A percentile compares a stretch with the other conserved stretches of the same genome.
These are phyloP conservation scores for Globisporangium sylvaticum DNA, from an alignment of 352 stramenopile genomes.

Conservation along the genomic window DNA sequence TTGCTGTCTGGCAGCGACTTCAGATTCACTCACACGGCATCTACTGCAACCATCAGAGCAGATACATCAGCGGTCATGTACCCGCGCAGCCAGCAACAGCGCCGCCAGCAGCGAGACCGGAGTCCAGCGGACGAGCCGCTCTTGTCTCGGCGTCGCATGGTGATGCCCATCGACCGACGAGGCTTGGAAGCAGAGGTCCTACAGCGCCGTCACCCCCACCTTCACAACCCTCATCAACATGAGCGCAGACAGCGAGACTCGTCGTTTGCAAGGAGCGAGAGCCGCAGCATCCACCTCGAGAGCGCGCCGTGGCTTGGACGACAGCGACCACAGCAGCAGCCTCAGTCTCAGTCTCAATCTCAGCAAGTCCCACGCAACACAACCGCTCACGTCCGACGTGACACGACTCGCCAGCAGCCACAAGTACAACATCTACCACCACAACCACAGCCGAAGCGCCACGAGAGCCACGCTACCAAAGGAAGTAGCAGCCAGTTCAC, in stretches of 20 bases:
- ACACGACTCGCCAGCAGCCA: neutral
- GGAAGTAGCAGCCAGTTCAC: constrained; percentile 7
- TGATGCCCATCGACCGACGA: neutral
- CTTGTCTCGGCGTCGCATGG: neutral
- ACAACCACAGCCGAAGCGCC: neutral
- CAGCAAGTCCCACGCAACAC: neutral
- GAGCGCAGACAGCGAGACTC: neutral
- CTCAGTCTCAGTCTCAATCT: neutral
- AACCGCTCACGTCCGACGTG: neutral
- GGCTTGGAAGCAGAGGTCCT: neutral
- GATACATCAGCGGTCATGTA: neutral
- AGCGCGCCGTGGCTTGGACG: constrained; percentile 15
- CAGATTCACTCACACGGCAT: neutral
- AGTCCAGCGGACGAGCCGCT: neutral
- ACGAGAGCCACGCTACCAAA: constrained; percentile 3
- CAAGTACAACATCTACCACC: neutral
- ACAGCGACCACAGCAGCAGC: neutral
- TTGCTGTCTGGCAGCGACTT: neutral
- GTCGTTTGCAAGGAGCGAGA: neutral
- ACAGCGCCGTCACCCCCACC: neutral
- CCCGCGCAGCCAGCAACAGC: neutral
- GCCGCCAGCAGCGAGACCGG: neutral
- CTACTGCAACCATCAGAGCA: neutral
- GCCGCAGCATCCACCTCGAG: constrained; percentile 13
- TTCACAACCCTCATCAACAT: neutral